Percentiles rank a stretch among this genome's conserved stretches.
Conservation (phyloP, 495 filamentous ascomycete genomes). For the Penicillium canescens region DNA sequence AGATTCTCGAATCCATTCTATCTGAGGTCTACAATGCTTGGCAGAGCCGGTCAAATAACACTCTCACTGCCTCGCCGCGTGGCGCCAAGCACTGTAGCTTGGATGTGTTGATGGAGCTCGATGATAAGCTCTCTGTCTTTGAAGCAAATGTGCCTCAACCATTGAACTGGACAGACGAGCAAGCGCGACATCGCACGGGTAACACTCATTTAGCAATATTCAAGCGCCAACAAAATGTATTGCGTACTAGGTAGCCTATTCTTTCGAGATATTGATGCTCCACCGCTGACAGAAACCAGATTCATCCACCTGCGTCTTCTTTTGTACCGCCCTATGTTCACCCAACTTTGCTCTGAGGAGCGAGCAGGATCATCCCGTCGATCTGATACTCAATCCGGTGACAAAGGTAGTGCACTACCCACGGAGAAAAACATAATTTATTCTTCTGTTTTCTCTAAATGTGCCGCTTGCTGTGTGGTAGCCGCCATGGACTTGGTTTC, state of each 20-base stretch:
- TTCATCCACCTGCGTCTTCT: constrained; percentile 46
- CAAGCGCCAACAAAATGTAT: constrained; percentile 40
- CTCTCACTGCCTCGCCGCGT: constrained; percentile 8
- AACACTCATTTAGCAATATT: constrained; percentile 19
- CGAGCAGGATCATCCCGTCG: constrained; percentile 15
- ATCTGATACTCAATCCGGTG: constrained; percentile 1
- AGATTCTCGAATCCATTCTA: constrained; percentile 44
- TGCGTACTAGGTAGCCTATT: constrained; percentile 35
- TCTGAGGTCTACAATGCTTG: constrained; percentile 45
- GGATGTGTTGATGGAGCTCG: constrained; percentile 41
- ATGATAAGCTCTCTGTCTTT: constrained; percentile 37
- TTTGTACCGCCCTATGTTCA: constrained; percentile 49
- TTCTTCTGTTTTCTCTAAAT: constrained; percentile 35
- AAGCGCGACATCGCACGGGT: constrained; percentile 4
- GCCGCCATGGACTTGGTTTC: constrained; percentile 42
- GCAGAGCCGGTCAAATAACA: constrained; percentile 20
- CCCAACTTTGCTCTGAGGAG: constrained; percentile 40
- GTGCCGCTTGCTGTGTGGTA: constrained; percentile 37
- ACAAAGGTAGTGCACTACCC: background rate
- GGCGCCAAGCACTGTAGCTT: constrained; percentile 27
- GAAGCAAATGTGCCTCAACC: constrained; percentile 33
- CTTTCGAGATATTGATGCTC: background rate
- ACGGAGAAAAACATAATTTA: constrained; percentile 31
- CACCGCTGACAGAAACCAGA: constrained; percentile 20
- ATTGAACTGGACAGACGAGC: constrained; percentile 36